Evolutionary conservation across 2,329 filamentous ascomycete genomes (phyloP), one percentile per base, ranked within the genome.

Genomic region (Colletotrichum falcatum): DNA sequence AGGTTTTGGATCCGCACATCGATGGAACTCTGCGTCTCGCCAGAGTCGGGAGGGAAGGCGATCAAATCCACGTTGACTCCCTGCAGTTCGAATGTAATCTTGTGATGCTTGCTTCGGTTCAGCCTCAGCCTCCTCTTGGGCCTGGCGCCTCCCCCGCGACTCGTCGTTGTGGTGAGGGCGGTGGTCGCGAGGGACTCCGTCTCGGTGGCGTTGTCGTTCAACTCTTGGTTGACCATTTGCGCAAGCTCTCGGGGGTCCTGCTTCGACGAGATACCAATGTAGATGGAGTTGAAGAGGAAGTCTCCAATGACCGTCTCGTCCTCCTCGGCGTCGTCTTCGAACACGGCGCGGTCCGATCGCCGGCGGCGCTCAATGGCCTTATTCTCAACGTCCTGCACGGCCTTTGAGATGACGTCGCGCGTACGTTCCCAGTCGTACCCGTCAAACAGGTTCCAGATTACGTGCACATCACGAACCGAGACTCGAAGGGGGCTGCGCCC

Each of bases 371-470:
- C 93, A 56, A 92, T 90, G 1, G 94, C 94, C 78, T 91, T 94
- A 53, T 87, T 86, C 80, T 99, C 94, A 1, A 99, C 92, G 63
- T 97, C 91, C 70, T 96, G 90, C 2, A 99, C 94, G 8, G 94
- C 94, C 77, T 95, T 93, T 28, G 91, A 90, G 66, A 99, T 97
- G 5, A 92, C 89, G 72, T 96, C 92, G 53, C 95, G 89, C 0
- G 97, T 99, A 53, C 89, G 88, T 74, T 91, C 89, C 97, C 97
- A 99, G 80, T 99, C 97, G 78, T 97, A 99, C 1, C 96, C 96
- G 83, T 99, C 96, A 79, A 96, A 98, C 1, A 99, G 84, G 77
- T 99, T 97, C 96, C 96, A 99, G 70, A 98, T 98, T 61, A 98
- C 84, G 78, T 98, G 94, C 7, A 97, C 91, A 77, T 98, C 94